These are phyloP conservation scores for Xylariaceae sp. DNA, from an alignment of 2,329 filamentous ascomycete species.

Conservation along the genomic window DNA sequence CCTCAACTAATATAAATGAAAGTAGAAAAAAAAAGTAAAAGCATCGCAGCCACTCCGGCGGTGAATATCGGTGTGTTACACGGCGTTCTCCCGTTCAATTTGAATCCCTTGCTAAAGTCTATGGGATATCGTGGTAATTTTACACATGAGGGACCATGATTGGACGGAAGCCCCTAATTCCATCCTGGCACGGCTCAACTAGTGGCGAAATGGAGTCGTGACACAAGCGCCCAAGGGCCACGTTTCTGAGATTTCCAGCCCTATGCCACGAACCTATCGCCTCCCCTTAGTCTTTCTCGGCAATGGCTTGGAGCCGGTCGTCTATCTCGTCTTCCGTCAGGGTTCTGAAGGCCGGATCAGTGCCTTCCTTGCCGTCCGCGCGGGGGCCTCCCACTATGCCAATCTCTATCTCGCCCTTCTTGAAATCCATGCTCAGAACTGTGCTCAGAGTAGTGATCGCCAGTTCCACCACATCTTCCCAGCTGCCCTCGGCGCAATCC, in stretches of 20 bases:
- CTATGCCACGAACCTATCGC: constrained; percentile 23
- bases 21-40: constrained; percentile 10
- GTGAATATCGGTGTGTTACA: too few species aligned
- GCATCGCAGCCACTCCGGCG: constrained; percentile 4
- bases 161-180: constrained; percentile 15
- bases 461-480: constrained; percentile 97
- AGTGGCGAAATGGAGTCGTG: constrained; percentile 10
- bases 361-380: constrained; percentile 77
- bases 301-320: constrained; percentile 94
- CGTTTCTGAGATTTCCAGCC: constrained; percentile 19
- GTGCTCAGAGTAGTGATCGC: constrained; percentile 94
- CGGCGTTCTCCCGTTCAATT: constrained; percentile 7
- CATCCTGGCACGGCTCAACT: constrained; percentile 9
- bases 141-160: constrained; percentile 18
- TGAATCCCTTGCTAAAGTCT: constrained; percentile 15
- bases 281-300: constrained; percentile 83
- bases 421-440: constrained; percentile 97
- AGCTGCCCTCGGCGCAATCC: constrained; percentile 83
- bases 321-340: constrained; percentile 98
- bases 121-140: constrained; percentile 22
- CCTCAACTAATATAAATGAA: too few species aligned
- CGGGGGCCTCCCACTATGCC: constrained; percentile 90
- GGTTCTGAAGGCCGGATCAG: constrained; percentile 74
- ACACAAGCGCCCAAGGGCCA: constrained; percentile 17
- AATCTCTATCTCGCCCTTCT: constrained; percentile 98